Conservation (phyloP, 2,329 filamentous ascomycete species). For the Penicillium italicum region DNA sequence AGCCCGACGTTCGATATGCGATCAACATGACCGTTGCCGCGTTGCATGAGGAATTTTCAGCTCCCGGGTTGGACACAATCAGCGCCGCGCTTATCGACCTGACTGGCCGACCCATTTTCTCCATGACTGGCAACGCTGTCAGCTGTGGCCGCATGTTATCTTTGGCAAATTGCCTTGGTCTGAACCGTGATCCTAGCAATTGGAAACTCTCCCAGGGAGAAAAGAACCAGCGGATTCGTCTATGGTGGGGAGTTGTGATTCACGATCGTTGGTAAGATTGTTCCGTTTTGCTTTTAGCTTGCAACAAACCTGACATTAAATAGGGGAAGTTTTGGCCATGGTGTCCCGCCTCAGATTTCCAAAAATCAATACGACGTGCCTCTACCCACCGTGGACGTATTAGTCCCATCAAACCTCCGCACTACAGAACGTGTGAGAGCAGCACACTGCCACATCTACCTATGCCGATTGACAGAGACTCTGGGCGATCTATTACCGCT, state of each 20-base stretch:
- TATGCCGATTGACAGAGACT: slow-evolving; percentile 51
- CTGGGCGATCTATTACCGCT: slow-evolving; percentile 46
- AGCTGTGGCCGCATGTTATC: slow-evolving; percentile 53
- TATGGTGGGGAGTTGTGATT: slow-evolving; percentile 58
- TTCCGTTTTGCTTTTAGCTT: neutral
- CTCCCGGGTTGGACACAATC: slow-evolving; percentile 57
- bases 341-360: slow-evolving; percentile 52
- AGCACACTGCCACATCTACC: slow-evolving; percentile 51
- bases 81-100: slow-evolving; percentile 58
- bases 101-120: slow-evolving; percentile 58
- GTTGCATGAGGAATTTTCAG: slow-evolving; percentile 57
- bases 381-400: slow-evolving; percentile 46
- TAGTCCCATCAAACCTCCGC: slow-evolving; percentile 36
- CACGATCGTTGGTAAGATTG: slow-evolving; percentile 51
- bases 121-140: slow-evolving; percentile 57
- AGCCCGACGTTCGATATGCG: slow-evolving; percentile 58
- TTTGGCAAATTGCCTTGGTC: slow-evolving; percentile 53
- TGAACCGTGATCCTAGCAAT: slow-evolving; percentile 53
- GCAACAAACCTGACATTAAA: slow-evolving; percentile 14
- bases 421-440: slow-evolving; percentile 44
- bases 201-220: slow-evolving; percentile 53
- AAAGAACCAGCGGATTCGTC: slow-evolving; percentile 50
- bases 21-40: slow-evolving; percentile 62
- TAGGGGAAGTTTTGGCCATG: slow-evolving; percentile 55
- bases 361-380: slow-evolving; percentile 56